These are phyloP conservation scores for Umbelopsis isabellina DNA, from an alignment of 192 early-diverging fungal species.

Conservation along the genomic window DNA sequence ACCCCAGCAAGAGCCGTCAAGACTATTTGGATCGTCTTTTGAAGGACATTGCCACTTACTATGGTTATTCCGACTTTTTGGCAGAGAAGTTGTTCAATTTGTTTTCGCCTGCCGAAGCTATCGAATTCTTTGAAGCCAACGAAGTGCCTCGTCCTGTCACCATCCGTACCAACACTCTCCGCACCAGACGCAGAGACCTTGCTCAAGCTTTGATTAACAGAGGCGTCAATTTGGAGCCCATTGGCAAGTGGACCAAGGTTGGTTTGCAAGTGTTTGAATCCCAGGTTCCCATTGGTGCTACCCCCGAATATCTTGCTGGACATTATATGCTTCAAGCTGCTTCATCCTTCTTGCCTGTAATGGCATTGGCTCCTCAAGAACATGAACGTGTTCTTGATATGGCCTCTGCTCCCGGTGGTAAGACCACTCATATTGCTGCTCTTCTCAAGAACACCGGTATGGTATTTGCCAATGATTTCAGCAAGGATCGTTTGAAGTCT, in stretches of 20 bases:
- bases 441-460: conserved; percentile 97
- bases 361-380: conserved; percentile 94
- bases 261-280: conserved; percentile 97
- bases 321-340: conserved; percentile 99
- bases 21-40: conserved; percentile 88
- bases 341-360: conserved; percentile 96
- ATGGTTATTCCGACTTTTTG: conserved; percentile 93
- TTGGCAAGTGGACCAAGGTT: conserved; percentile 99
- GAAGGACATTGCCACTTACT: conserved; percentile 91
- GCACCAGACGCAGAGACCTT: conserved; percentile 90
- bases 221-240: conserved; percentile 96
- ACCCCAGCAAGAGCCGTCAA: conserved; percentile 71
- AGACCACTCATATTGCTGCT: conserved; percentile 95
- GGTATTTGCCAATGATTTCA: conserved; percentile 97
- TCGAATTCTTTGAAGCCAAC: conserved; percentile 99
- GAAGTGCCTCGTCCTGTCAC: conserved; percentile 95
- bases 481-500: conserved; percentile 89
- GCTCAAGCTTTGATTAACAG: conserved; percentile 94
- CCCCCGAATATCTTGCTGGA: conserved; percentile 98
- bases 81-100: conserved; percentile 90
- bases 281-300: conserved; percentile 93
- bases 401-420: conserved; percentile 98
- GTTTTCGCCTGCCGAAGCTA: conserved; percentile 87
- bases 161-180: conserved; percentile 95
- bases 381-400: conserved; percentile 95